phyloP scores from a whole-genome alignment of 139 green algal genomes.

The Chlamydomonas incerta region DNA sequence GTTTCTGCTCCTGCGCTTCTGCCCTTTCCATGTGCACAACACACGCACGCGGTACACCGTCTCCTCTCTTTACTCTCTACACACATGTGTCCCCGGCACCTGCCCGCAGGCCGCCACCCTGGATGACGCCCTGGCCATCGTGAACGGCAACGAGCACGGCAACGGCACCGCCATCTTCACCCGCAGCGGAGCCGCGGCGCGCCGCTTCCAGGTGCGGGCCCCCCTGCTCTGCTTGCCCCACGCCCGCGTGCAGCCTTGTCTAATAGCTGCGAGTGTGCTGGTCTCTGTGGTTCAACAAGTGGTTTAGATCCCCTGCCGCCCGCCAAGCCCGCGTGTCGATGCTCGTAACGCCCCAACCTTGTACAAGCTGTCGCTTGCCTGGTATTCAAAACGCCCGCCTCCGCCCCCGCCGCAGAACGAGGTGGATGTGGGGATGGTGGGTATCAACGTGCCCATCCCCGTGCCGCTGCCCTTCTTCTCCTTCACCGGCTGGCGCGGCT shows the following conservation, averaged over 20 bases:
- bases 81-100: not conserved
- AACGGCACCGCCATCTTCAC: slow-evolving; percentile 98
- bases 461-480: slow-evolving; percentile 97
- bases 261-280: too few relatives aligned
- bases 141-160: slow-evolving; percentile 94
- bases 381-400: not conserved
- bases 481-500: slow-evolving; percentile 96
- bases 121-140: slow-evolving; percentile 87
- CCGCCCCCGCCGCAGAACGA: slow-evolving; percentile 9
- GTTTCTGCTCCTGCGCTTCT: too few relatives aligned
- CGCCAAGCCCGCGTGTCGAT: too few relatives aligned
- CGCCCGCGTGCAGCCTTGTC: too few relatives aligned
- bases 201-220: slow-evolving; percentile 89
- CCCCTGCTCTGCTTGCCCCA: too few relatives aligned
- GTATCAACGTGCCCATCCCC: slow-evolving; percentile 97
- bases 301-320: too few relatives aligned
- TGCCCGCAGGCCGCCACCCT: slow-evolving; percentile 73
- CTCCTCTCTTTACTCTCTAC: not conserved
- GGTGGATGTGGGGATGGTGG: slow-evolving; percentile 75
- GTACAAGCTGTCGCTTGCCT: not conserved
- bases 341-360: too few relatives aligned
- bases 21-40: too few relatives aligned
- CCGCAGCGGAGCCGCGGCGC: slow-evolving; percentile 77
- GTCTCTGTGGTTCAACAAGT: too few relatives aligned
- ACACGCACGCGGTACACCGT: too few relatives aligned